A percentile compares a stretch with the other conserved stretches of the same genome.
phyloP scores from a whole-genome alignment of 306 rosid species.

The Casuarina cunninghamiana region DNA sequence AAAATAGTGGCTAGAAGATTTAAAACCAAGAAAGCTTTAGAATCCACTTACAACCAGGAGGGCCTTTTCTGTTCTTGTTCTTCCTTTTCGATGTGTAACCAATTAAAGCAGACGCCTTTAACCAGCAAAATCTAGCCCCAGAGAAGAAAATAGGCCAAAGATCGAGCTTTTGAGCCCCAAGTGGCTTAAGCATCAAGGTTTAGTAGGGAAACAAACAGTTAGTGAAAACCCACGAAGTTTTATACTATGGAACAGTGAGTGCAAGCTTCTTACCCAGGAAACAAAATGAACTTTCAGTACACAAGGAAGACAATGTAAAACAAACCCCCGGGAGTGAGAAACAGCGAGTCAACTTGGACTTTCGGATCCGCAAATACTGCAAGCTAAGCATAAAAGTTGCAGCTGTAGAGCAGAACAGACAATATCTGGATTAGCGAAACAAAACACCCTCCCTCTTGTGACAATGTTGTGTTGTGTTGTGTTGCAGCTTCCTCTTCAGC shows the following conservation, averaged over 20 bases:
- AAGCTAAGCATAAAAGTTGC: neutral
- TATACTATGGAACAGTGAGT: neutral
- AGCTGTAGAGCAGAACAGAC: conserved; percentile 8
- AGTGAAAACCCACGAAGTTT: neutral
- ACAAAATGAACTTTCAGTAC: conserved; percentile 12
- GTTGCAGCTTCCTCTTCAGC: neutral
- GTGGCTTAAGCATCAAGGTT: neutral
- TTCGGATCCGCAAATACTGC: neutral
- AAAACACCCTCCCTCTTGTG: conserved; percentile 22
- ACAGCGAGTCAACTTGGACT: conserved; percentile 2
- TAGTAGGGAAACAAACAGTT: neutral
- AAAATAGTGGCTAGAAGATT: neutral
- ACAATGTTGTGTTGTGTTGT: neutral
- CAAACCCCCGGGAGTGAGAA: neutral
- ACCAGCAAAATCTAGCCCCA: neutral
- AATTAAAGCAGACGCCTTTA: conserved; percentile 4
- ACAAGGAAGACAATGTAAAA: conserved; percentile 3
- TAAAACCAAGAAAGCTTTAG: no score
- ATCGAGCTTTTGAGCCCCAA: neutral
- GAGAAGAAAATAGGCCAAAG: neutral
- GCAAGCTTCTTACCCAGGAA: conserved; percentile 1
- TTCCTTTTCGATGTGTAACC: neutral
- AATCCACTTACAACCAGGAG: no score
- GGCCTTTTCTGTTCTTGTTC: no score
- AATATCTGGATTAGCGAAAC: neutral